phyloP scores from a whole-genome alignment of 768 basidiomycete genomes.

The Mycena amicta region DNA sequence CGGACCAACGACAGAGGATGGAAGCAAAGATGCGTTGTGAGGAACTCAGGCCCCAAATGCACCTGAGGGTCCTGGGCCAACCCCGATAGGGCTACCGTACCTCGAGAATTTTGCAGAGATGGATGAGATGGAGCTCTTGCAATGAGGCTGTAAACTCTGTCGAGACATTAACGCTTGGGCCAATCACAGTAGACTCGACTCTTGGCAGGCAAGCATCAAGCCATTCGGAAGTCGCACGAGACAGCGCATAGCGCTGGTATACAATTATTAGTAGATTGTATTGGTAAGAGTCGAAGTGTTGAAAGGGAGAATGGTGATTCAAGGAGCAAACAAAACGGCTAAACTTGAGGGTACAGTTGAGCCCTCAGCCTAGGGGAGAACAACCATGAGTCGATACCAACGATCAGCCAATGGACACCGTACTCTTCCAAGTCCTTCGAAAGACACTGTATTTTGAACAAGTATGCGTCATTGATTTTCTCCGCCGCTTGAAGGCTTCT shows the following conservation, averaged over 20 bases:
- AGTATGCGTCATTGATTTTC: constrained; percentile 37
- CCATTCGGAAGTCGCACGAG: not conserved
- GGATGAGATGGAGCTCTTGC: too few species aligned
- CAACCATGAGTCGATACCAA: too few species aligned
- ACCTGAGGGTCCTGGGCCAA: not conserved
- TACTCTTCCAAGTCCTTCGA: constrained; percentile 29
- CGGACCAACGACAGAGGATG: not conserved
- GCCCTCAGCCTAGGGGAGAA: too few species aligned
- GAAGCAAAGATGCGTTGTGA: not conserved
- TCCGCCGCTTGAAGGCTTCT: constrained; percentile 38
- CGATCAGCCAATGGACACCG: not conserved
- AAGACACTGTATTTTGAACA: constrained; percentile 32
- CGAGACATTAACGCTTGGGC: not conserved
- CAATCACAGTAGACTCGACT: not conserved
- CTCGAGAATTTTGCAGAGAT: not conserved
- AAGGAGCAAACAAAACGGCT: too few species aligned
- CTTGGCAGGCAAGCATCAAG: not conserved
- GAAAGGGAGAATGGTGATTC: too few species aligned
- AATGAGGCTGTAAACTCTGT: too few species aligned
- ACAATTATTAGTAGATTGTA: too few species aligned
- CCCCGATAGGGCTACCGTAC: too few species aligned
- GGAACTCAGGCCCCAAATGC: not conserved
- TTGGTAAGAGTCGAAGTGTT: too few species aligned
- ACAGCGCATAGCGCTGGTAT: too few species aligned
- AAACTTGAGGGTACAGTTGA: too few species aligned